phyloP scores from a whole-genome alignment of 106 monocot genomes.

The Acorus gramineus region DNA sequence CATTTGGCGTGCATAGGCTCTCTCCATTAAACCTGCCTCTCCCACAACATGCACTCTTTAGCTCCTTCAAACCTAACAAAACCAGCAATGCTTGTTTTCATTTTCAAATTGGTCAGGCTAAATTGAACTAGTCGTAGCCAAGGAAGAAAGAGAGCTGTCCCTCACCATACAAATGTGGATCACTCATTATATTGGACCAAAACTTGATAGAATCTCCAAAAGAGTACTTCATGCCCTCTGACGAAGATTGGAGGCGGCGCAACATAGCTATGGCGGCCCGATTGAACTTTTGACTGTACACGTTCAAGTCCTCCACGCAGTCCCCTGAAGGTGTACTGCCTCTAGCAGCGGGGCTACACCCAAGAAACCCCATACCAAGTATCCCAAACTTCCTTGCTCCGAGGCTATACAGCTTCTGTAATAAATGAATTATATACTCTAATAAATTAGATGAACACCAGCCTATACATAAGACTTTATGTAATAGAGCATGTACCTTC shows the following conservation, averaged over 20 bases:
- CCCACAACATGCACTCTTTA: slow-evolving; percentile 20
- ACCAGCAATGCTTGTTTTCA: no score
- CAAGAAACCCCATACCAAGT: slow-evolving; percentile 9
- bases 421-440: neutral
- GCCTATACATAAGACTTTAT: no score
- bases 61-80: neutral
- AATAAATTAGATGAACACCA: no score
- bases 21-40: slow-evolving; percentile 9
- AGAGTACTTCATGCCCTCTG: slow-evolving; percentile 23
- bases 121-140: no score
- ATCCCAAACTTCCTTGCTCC: slow-evolving; percentile 26
- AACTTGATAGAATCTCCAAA: slow-evolving; percentile 12
- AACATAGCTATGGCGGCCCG: neutral
- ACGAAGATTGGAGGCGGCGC: neutral
- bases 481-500: no score
- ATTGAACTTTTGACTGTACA: slow-evolving; percentile 9
- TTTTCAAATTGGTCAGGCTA: no score
- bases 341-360: slow-evolving; percentile 11
- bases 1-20: neutral
- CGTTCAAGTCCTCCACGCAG: slow-evolving; percentile 13
- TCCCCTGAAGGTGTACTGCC: slow-evolving; percentile 2
- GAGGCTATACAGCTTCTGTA: slow-evolving; percentile 12
- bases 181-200: neutral
- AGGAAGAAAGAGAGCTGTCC: no score
- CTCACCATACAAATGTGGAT: slow-evolving; percentile 11